phyloP scores from a whole-genome alignment of 2,329 filamentous ascomycete species.

The Aspergillus neoniger region DNA sequence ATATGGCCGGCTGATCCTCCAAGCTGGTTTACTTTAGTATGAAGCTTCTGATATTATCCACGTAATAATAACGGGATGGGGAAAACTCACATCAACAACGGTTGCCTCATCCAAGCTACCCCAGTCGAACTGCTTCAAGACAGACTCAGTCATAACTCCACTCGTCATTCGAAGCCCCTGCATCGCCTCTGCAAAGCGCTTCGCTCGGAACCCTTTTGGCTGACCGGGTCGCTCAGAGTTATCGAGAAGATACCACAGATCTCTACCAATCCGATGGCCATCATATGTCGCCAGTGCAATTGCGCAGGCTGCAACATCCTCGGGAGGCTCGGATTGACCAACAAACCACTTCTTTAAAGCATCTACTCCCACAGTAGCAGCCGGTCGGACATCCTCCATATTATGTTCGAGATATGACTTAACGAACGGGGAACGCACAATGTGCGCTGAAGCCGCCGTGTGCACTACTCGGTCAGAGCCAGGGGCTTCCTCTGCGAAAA shows the following conservation, averaged over 20 bases:
- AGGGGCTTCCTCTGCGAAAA: neutral
- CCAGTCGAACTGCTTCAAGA: neutral
- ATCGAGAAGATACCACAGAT: neutral
- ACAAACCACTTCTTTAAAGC: neutral
- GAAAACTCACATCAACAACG: neutral
- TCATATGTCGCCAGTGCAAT: neutral
- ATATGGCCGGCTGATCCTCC: neutral
- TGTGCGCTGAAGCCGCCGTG: neutral
- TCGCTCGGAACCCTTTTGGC: neutral
- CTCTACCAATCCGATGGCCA: neutral
- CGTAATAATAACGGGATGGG: too few relatives aligned
- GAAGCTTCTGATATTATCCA: too few relatives aligned
- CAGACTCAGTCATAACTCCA: neutral
- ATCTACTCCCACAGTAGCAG: neutral
- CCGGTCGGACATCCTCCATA: neutral
- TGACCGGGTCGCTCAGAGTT: neutral
- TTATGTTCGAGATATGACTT: neutral
- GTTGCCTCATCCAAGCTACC: neutral
- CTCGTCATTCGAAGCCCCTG: neutral
- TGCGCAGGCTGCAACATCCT: neutral
- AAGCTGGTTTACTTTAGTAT: neutral
- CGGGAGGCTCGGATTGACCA: neutral
- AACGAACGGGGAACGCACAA: neutral
- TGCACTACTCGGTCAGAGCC: neutral
- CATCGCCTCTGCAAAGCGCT: neutral